Percentiles rank a stretch among this genome's conserved stretches.
Conservation (phyloP, 139 green algal species). For the Tetraselmis chui region DNA sequence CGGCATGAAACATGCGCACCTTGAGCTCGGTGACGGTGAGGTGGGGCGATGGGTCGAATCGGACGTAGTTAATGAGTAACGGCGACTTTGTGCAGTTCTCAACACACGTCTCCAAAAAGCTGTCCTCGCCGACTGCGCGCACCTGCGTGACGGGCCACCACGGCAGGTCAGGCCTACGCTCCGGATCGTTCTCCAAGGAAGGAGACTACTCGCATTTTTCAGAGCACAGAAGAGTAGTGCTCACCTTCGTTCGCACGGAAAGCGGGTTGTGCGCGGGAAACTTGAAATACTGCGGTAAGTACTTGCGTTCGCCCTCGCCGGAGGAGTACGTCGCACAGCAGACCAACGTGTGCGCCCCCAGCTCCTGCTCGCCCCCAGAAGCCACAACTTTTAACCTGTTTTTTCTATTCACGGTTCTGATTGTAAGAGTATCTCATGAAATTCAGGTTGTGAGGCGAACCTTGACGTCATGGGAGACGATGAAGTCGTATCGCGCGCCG, state of each 20-base stretch:
- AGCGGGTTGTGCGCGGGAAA: conserved; percentile 56
- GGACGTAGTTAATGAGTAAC: conserved; percentile 56
- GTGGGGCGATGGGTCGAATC: conserved; percentile 39
- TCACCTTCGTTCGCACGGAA: conserved; percentile 52
- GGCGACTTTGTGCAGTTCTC: conserved; percentile 58
- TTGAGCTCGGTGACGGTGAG: conserved; percentile 7
- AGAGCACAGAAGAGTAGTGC: background rate
- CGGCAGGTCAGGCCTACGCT: too few relatives aligned
- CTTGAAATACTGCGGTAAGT: conserved; percentile 49
- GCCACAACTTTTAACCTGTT: too few relatives aligned
- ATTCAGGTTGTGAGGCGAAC: conserved; percentile 2
- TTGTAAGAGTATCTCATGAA: too few relatives aligned
- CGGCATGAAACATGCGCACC: background rate
- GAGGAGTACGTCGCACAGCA: conserved; percentile 36
- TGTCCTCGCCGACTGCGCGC: conserved; percentile 16
- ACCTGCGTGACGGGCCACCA: conserved; percentile 1
- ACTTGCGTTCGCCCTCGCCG: conserved; percentile 38
- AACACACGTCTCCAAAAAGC: conserved; percentile 61
- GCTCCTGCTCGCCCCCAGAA: conserved; percentile 24
- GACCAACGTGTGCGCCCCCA: conserved; percentile 48
- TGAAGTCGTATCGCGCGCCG: conserved; percentile 44
- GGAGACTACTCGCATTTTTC: too few relatives aligned
- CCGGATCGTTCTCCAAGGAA: too few relatives aligned
- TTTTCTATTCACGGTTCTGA: too few relatives aligned
- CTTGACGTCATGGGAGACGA: conserved; percentile 52